phyloP scores from a whole-genome alignment of 176 grass and related monocot genomes.

The Carex littledalei region DNA sequence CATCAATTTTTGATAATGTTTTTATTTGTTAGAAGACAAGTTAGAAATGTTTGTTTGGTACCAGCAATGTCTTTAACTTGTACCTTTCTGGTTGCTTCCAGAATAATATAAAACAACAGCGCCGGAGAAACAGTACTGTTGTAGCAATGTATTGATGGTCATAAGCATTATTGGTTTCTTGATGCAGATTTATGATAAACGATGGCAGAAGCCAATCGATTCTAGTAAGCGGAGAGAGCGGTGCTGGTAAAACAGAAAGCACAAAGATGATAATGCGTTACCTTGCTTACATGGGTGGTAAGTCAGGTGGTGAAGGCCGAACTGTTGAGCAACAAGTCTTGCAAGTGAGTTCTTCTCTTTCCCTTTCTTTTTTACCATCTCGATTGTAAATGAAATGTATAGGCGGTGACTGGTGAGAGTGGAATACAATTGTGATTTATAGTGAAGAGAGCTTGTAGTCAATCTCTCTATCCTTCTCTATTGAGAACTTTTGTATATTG shows the following conservation, averaged over 20 bases:
- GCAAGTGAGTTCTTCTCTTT: constrained; percentile 46
- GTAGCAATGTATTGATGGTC: neutral
- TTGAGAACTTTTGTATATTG: neutral
- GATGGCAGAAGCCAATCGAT: constrained; percentile 78
- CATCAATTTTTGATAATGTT: neutral
- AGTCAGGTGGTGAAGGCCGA: constrained; percentile 53
- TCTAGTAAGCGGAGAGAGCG: constrained; percentile 96
- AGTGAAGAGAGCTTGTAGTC: neutral
- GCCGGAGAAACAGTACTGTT: neutral
- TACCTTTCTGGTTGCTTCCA: neutral
- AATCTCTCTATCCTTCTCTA: neutral
- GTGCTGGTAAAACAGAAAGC: constrained; percentile 96
- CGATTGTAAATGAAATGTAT: constrained; percentile 10
- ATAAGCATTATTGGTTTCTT: neutral
- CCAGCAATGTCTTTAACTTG: neutral
- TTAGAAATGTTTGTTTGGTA: neutral
- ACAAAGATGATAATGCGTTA: constrained; percentile 99
- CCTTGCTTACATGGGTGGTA: constrained; percentile 96
- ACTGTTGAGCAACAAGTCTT: constrained; percentile 94
- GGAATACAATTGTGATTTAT: neutral
- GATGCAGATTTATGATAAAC: constrained; percentile 61
- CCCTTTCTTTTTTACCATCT: neutral
- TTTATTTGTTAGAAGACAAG: neutral
- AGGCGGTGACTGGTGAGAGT: constrained; percentile 1
- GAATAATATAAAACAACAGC: neutral